Evolutionary conservation across 352 stramenopile species (phyloP).

Genomic region (Albugo laibachii): DNA sequence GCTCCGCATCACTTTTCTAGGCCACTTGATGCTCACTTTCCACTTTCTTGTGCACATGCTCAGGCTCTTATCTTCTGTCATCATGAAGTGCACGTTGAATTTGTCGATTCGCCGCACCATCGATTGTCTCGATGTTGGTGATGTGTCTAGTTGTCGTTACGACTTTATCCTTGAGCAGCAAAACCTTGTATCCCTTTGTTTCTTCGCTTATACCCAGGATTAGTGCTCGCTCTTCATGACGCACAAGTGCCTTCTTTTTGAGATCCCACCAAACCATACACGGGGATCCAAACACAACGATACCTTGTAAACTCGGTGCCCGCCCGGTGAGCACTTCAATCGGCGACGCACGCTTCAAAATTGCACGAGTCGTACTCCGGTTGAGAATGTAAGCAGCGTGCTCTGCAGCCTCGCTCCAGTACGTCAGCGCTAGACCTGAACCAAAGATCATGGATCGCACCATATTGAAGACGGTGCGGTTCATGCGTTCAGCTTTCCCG

Average conservation of each 20-base stretch:
- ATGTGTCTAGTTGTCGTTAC: conserved; percentile 3
- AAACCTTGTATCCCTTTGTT: neutral
- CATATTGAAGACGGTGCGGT: neutral
- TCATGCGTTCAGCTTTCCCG: neutral
- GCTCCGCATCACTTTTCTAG: no score
- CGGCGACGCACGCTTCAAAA: conserved; percentile 1
- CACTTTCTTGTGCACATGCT: no score
- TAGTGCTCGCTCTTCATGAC: neutral
- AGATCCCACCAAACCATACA: neutral
- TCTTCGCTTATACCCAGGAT: neutral
- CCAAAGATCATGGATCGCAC: conserved; percentile 3
- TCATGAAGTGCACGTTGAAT: neutral
- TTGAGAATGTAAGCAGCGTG: conserved; percentile 4
- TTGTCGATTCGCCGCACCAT: neutral
- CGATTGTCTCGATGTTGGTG: conserved; percentile 5
- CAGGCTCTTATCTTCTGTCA: neutral
- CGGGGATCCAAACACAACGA: conserved; percentile 3
- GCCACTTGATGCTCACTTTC: no score
- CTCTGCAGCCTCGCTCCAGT: conserved; percentile 3
- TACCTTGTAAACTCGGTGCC: neutral
- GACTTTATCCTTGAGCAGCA: neutral
- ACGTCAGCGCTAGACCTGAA: conserved; percentile 2
- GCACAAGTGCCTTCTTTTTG: no score
- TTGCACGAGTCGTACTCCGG: conserved; percentile 2
- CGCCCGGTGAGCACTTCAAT: conserved; percentile 1